Evolutionary conservation across 2,329 filamentous ascomycete species (phyloP).

Genomic region (Aspergillus cejpii): DNA sequence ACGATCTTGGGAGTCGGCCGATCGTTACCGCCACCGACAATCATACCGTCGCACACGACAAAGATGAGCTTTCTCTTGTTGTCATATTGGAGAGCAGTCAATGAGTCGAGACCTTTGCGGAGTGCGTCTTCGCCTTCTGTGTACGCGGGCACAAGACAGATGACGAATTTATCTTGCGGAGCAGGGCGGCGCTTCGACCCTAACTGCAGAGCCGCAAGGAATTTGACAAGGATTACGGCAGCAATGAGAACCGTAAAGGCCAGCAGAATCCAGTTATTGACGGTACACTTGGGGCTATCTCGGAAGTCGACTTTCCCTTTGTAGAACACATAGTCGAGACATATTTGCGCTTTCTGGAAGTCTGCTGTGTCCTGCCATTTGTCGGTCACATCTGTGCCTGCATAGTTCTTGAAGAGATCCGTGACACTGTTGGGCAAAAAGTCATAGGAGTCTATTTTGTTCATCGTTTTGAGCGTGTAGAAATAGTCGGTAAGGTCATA

Average conservation of each 20-base stretch:
- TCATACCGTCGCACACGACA: slow-evolving; percentile 95
- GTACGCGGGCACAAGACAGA: slow-evolving; percentile 95
- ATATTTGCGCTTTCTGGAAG: slow-evolving; percentile 64
- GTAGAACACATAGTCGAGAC: slow-evolving; percentile 77
- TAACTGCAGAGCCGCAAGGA: slow-evolving; percentile 86
- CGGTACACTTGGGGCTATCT: slow-evolving; percentile 64
- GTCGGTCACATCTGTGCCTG: slow-evolving; percentile 70
- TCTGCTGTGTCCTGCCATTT: slow-evolving; percentile 51
- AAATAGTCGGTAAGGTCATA: slow-evolving; percentile 94
- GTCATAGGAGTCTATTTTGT: slow-evolving; percentile 52
- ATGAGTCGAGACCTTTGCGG: slow-evolving; percentile 84
- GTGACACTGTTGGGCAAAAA: slow-evolving; percentile 67
- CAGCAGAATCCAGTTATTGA: slow-evolving; percentile 86
- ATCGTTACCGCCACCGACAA: slow-evolving; percentile 93
- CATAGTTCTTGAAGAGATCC: slow-evolving; percentile 63
- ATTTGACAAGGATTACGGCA: slow-evolving; percentile 75
- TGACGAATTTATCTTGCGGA: slow-evolving; percentile 96
- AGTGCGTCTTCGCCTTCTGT: slow-evolving; percentile 96
- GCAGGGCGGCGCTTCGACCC: slow-evolving; percentile 83
- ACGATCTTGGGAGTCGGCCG: slow-evolving; percentile 96
- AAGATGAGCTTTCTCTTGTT: slow-evolving; percentile 97
- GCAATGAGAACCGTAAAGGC: slow-evolving; percentile 81
- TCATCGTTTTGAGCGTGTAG: slow-evolving; percentile 58
- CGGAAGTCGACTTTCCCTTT: slow-evolving; percentile 81
- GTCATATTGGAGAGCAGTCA: slow-evolving; percentile 91